Conservation (phyloP, 495 filamentous ascomycete genomes). For the Lophiostoma macrostomum region DNA sequence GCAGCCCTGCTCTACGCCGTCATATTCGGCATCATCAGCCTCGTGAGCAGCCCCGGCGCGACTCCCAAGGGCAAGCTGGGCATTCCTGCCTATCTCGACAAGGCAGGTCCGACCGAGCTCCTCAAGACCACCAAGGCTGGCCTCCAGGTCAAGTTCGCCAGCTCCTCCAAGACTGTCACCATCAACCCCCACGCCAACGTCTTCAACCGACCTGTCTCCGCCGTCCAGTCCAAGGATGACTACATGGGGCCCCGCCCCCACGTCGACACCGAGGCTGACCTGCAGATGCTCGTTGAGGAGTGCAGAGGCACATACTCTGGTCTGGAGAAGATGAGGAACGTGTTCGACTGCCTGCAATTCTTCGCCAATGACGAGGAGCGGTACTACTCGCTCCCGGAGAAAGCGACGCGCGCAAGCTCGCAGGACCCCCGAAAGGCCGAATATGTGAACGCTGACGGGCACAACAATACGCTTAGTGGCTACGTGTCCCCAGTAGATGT, state of each 20-base stretch:
- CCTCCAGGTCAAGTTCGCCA: constrained; percentile 36
- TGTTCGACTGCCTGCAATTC: constrained; percentile 53
- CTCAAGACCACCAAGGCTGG: constrained; percentile 38
- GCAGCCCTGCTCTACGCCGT: constrained; percentile 32
- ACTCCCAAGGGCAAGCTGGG: constrained; percentile 32
- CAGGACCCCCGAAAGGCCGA: constrained; percentile 46
- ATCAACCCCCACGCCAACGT: constrained; percentile 49
- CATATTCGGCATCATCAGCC: constrained; percentile 33
- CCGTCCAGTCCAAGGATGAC: constrained; percentile 49
- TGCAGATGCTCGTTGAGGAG: constrained; percentile 48
- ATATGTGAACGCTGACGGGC: constrained; percentile 44
- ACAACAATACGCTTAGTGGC: constrained; percentile 41
- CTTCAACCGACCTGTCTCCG: constrained; percentile 48
- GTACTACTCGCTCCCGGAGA: constrained; percentile 47
- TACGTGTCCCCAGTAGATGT: constrained; percentile 39
- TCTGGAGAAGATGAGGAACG: constrained; percentile 54
- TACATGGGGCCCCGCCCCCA: constrained; percentile 51
- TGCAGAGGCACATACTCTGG: constrained; percentile 50
- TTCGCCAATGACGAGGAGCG: constrained; percentile 47
- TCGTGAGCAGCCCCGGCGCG: constrained; percentile 24
- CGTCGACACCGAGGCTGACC: constrained; percentile 52
- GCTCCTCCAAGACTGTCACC: constrained; percentile 34
- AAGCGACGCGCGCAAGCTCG: constrained; percentile 40
- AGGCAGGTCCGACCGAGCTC: constrained; percentile 35
- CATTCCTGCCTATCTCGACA: constrained; percentile 37